Evolutionary conservation across 2,329 filamentous ascomycete species (phyloP).

Genomic region (Nemania sp.): DNA sequence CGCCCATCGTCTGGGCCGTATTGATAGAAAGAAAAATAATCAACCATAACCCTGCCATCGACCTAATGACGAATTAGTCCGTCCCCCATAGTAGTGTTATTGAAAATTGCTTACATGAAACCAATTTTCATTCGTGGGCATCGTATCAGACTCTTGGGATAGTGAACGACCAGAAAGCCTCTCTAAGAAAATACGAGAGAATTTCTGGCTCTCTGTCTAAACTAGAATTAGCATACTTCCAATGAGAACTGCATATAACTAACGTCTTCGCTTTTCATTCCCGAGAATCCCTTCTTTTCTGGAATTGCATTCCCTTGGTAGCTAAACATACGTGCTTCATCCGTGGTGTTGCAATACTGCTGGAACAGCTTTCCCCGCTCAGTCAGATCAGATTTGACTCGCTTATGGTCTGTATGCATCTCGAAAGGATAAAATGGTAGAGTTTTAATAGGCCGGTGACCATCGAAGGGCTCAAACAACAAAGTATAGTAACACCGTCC

Average conservation of each 20-base stretch:
- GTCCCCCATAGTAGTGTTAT: not conserved
- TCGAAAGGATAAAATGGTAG: constrained; percentile 1
- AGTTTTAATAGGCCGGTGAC: not conserved
- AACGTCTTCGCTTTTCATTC: constrained; percentile 3
- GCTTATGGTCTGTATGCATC: not conserved
- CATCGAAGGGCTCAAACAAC: constrained; percentile 4
- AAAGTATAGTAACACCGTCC: not conserved
- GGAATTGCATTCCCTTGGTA: not conserved
- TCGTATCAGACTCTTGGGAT: too few relatives aligned
- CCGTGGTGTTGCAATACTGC: not conserved
- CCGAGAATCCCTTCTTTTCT: constrained; percentile 8
- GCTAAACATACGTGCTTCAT: not conserved
- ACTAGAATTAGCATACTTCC: not conserved
- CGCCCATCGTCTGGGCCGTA: not conserved
- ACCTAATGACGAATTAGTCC: not conserved
- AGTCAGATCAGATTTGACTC: not conserved
- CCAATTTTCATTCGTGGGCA: too few relatives aligned
- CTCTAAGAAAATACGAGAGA: not conserved
- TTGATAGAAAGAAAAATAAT: constrained; percentile 3
- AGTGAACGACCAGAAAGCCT: too few relatives aligned
- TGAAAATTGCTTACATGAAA: not conserved
- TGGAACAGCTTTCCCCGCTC: constrained; percentile 2
- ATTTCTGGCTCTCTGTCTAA: not conserved
- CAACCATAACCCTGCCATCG: not conserved
- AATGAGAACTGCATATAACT: not conserved